Conservation (phyloP, 1,139 yeast genomes). For the Candida pseudocylindracea region DNA sequence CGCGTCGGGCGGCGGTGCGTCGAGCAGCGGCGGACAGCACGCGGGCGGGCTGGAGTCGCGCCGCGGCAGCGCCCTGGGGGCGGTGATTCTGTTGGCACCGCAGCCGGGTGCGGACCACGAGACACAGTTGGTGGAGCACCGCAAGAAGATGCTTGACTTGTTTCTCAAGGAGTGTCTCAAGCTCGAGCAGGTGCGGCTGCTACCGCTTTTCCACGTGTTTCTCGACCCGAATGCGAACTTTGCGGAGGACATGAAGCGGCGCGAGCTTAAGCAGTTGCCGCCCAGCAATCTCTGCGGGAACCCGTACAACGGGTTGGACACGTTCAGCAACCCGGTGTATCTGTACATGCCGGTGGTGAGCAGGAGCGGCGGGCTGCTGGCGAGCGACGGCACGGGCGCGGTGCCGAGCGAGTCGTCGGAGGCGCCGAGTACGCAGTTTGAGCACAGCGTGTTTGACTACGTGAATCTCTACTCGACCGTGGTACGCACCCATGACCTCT, state of each 20-base stretch:
- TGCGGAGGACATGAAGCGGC: not conserved
- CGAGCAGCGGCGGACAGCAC: not conserved
- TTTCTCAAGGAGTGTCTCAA: constrained; percentile 1
- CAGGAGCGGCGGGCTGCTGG: no score
- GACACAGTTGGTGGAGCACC: not conserved
- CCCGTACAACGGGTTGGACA: no score
- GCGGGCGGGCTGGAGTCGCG: not conserved
- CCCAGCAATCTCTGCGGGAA: no score
- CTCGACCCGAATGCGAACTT: constrained; percentile 1
- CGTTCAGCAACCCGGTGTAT: no score
- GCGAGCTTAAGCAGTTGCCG: no score
- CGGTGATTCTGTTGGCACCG: not conserved
- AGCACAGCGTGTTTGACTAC: no score
- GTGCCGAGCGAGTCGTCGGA: no score
- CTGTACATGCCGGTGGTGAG: no score
- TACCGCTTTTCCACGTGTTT: not conserved
- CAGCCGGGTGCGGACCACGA: not conserved
- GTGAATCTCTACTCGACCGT: no score
- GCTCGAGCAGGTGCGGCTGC: not conserved
- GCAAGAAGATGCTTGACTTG: not conserved
- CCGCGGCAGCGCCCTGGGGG: not conserved
- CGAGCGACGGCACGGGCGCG: no score
- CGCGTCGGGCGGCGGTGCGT: not conserved
- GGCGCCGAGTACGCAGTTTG: no score
- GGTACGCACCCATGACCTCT: no score